phyloP scores from a whole-genome alignment of 805 yeast genomes.

The Nakazawaea peltata region DNA sequence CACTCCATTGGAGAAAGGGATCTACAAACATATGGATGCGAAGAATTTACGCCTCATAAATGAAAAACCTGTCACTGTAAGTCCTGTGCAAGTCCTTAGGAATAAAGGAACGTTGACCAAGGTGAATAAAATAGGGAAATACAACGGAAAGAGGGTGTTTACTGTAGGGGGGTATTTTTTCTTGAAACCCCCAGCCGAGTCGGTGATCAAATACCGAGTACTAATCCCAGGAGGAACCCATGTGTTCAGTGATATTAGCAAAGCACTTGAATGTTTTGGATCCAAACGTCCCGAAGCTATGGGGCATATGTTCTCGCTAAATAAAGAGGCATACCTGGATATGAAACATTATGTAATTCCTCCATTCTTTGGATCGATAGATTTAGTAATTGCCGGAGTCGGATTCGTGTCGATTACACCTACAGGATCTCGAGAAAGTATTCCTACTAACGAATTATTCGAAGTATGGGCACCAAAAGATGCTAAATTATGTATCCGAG shows the following conservation, averaged over 20 bases:
- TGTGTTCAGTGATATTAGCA: conserved; percentile 23
- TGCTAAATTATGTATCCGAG: conserved; percentile 42
- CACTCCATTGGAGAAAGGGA: conserved; percentile 18
- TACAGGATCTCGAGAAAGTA: conserved; percentile 31
- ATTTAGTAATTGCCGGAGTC: conserved; percentile 54
- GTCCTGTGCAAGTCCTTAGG: conserved; percentile 4
- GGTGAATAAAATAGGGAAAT: conserved; percentile 4
- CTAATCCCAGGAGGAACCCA: conserved; percentile 34
- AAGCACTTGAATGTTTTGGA: conserved; percentile 16
- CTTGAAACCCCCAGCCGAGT: conserved; percentile 41
- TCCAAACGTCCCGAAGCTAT: conserved; percentile 20
- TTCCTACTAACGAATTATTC: conserved; percentile 22
- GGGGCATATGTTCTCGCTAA: conserved; percentile 14
- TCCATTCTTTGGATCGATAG: conserved; percentile 63
- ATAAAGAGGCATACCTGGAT: conserved; percentile 19
- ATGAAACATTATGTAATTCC: conserved; percentile 48
- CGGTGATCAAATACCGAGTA: conserved; percentile 40
- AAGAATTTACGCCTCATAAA: conserved; percentile 8
- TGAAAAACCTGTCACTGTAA: conserved; percentile 6
- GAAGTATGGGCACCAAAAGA: conserved; percentile 52
- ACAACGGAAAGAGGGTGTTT: conserved; percentile 16
- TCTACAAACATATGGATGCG: conserved; percentile 20
- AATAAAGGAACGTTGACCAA: conserved; percentile 13
- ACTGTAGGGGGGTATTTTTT: conserved; percentile 58
- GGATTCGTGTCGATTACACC: conserved; percentile 58